These are phyloP conservation scores for Letharia columbiana DNA, from an alignment of 495 filamentous ascomycete genomes.

Conservation along the genomic window DNA sequence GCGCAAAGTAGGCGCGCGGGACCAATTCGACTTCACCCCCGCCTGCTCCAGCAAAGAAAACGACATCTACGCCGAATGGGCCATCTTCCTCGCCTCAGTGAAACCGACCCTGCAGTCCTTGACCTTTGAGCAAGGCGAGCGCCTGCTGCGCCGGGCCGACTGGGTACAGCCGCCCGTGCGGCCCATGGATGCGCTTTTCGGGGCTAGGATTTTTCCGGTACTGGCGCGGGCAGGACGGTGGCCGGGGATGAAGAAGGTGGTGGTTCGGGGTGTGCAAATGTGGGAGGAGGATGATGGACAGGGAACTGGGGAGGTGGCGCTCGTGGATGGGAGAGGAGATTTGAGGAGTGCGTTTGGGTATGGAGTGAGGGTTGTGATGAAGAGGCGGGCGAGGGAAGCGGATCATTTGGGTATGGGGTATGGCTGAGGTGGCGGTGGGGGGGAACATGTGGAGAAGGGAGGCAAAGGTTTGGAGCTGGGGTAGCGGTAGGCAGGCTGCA, in stretches of 20 bases:
- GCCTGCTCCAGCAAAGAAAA: neutral
- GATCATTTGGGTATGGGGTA: neutral
- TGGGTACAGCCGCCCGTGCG: neutral
- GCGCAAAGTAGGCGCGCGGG: neutral
- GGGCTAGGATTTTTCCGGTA: neutral
- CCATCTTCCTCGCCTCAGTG: neutral
- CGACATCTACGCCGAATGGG: slow-evolving; percentile 1
- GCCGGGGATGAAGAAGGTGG: neutral
- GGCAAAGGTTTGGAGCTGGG: neutral
- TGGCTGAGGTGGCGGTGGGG: neutral
- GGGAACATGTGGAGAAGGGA: neutral
- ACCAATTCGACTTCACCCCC: neutral
- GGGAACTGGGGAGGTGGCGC: neutral
- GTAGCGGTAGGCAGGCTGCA: neutral
- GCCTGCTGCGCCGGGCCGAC: neutral
- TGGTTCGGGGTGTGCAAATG: neutral
- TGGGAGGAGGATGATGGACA: neutral
- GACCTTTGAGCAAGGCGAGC: neutral
- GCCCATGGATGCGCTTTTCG: neutral
- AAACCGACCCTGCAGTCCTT: neutral
- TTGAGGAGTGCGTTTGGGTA: neutral
- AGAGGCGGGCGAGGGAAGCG: neutral
- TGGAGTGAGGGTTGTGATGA: neutral
- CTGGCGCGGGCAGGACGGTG: neutral
- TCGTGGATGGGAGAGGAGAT: neutral